Percentiles rank a stretch among this genome's conserved stretches.
Conservation (phyloP, 2,329 filamentous ascomycete species). For the Neurospora sp. region DNA sequence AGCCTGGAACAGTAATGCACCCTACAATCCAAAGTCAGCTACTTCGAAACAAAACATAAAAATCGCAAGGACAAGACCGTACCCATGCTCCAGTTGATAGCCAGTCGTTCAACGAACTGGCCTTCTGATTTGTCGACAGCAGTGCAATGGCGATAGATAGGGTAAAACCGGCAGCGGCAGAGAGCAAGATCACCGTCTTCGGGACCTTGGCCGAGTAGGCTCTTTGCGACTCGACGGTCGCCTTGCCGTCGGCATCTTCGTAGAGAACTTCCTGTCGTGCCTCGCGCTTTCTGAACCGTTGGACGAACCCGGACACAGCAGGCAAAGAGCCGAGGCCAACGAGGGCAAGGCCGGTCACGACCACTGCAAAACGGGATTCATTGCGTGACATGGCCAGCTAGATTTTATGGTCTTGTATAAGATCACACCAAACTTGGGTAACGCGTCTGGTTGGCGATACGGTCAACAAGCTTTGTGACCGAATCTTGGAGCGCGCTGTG, state of each 20-base stretch:
- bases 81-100: slow-evolving; percentile 54
- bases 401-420: not conserved
- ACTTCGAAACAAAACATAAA: not conserved
- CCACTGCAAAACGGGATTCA: slow-evolving; percentile 19
- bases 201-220: slow-evolving; percentile 52
- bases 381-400: slow-evolving; percentile 16
- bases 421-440: not conserved
- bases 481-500: not conserved
- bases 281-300: slow-evolving; percentile 19
- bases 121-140: slow-evolving; percentile 33
- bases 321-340: slow-evolving; percentile 23
- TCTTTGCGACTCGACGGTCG: slow-evolving; percentile 51
- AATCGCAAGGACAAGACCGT: slow-evolving; percentile 22
- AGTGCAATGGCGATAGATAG: slow-evolving; percentile 48
- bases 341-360: slow-evolving; percentile 19
- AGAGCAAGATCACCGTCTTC: slow-evolving; percentile 43
- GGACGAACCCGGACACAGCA: slow-evolving; percentile 19
- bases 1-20: slow-evolving; percentile 41
- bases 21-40: slow-evolving; percentile 26
- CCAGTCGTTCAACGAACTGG: slow-evolving; percentile 46
- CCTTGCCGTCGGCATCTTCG: slow-evolving; percentile 59
- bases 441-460: not conserved
- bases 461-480: not conserved
- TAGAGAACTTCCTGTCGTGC: slow-evolving; percentile 38
- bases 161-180: slow-evolving; percentile 42